Conservation (phyloP, 2,329 filamentous ascomycete species). For the Trichoderma afroharzianum region DNA sequence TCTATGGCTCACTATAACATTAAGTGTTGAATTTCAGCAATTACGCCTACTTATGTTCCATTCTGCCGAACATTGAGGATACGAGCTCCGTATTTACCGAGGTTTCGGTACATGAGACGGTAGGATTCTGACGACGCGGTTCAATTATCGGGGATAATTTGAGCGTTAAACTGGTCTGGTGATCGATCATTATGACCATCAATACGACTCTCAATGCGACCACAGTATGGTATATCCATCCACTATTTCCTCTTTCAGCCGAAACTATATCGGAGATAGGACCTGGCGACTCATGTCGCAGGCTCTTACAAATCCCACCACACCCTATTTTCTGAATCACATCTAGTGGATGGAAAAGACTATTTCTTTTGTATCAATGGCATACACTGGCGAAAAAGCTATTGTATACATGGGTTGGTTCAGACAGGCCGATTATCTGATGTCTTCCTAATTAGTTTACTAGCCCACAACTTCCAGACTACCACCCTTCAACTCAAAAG, state of each 20-base stretch:
- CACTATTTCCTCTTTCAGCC: not conserved
- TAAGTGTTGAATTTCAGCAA: not conserved
- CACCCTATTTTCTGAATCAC: not conserved
- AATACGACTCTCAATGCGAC: not conserved
- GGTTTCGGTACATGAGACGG: not conserved
- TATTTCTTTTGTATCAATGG: not conserved
- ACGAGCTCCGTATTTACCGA: not conserved
- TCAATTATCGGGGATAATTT: not conserved
- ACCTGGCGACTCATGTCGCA: not conserved
- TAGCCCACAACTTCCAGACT: not conserved
- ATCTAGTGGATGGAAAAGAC: not conserved
- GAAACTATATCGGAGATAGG: not conserved
- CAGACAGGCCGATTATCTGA: not conserved
- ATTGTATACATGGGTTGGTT: not conserved
- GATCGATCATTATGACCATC: not conserved
- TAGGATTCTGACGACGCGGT: not conserved
- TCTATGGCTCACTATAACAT: not conserved
- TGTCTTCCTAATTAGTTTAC: not conserved
- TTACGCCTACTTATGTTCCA: not conserved
- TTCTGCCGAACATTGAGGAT: not conserved
- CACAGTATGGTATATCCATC: not conserved
- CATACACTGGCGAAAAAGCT: not conserved
- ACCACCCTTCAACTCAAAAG: not conserved
- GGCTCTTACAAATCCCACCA: not conserved
- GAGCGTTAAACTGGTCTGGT: not conserved